A percentile compares a stretch with the other conserved stretches of the same genome.
phyloP scores from a whole-genome alignment of 169 alveolate genomes.

The Plasmodium cynomolgi region DNA sequence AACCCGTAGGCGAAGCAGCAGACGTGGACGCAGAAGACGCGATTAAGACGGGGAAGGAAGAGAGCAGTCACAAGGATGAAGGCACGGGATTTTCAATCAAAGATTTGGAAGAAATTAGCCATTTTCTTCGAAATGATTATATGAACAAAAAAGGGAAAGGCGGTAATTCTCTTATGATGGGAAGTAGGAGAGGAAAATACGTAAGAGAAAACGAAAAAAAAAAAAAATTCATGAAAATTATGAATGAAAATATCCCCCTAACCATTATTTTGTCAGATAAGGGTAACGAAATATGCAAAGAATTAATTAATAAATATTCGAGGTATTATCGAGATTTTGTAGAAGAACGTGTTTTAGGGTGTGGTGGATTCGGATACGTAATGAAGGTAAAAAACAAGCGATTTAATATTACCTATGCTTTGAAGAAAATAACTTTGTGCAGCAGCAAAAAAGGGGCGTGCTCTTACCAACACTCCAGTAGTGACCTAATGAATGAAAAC shows the following conservation, averaged over 20 bases:
- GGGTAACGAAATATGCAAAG: slow-evolving; percentile 68
- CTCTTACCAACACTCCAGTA: slow-evolving; percentile 61
- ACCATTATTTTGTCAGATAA: slow-evolving; percentile 31
- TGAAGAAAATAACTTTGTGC: slow-evolving; percentile 81
- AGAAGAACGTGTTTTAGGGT: slow-evolving; percentile 84
- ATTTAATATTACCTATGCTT: slow-evolving; percentile 84
- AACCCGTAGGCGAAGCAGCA: not conserved
- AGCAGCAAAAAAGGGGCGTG: not conserved
- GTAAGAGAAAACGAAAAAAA: slow-evolving; percentile 41
- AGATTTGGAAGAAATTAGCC: slow-evolving; percentile 49
- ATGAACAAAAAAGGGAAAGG: slow-evolving; percentile 9
- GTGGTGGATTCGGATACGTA: slow-evolving; percentile 90
- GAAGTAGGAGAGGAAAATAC: slow-evolving; percentile 7
- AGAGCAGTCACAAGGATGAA: not conserved
- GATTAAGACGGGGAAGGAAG: not conserved
- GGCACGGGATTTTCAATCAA: slow-evolving; percentile 12
- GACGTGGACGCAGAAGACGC: not conserved
- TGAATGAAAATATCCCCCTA: slow-evolving; percentile 58
- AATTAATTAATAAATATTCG: slow-evolving; percentile 74
- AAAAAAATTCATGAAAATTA: slow-evolving; percentile 38
- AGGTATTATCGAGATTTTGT: slow-evolving; percentile 85
- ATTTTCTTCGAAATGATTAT: slow-evolving; percentile 17
- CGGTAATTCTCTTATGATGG: not conserved
- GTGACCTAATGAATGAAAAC: slow-evolving; percentile 70
- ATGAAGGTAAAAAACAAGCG: slow-evolving; percentile 82